Evolutionary conservation across 2,329 filamentous ascomycete species (phyloP).

Genomic region (Stemphylium lycopersici): DNA sequence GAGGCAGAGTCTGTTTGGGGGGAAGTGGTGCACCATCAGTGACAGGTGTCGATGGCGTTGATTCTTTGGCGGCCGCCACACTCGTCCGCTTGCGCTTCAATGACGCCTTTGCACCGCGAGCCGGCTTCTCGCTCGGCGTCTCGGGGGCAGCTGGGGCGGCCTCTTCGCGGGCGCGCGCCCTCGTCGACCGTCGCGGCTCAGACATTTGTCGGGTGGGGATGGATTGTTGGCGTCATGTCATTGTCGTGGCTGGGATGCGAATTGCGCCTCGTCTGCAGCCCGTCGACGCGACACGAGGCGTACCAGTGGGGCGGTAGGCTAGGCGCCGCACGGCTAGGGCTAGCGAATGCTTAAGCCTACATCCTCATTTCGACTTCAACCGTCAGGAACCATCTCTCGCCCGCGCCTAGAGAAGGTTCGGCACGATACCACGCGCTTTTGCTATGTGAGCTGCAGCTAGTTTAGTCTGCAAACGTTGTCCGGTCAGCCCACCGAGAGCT

Average conservation of each 20-base stretch:
- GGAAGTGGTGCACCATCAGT: slow-evolving; percentile 19
- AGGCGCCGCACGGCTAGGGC: neutral
- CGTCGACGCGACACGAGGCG: slow-evolving; percentile 6
- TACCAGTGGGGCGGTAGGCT: slow-evolving; percentile 2
- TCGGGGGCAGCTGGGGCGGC: slow-evolving; percentile 33
- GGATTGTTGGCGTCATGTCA: no score
- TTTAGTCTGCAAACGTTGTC: no score
- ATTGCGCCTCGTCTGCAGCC: neutral
- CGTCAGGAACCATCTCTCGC: neutral
- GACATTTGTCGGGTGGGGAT: slow-evolving; percentile 40
- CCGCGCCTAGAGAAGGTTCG: no score
- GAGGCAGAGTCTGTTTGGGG: slow-evolving; percentile 58
- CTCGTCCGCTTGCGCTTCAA: slow-evolving; percentile 44
- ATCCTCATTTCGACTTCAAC: neutral
- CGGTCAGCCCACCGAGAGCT: neutral
- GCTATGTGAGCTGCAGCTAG: no score
- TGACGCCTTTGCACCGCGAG: slow-evolving; percentile 33
- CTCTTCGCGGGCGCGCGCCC: slow-evolving; percentile 45
- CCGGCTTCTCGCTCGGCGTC: slow-evolving; percentile 27
- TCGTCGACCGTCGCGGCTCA: slow-evolving; percentile 46
- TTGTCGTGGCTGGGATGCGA: neutral
- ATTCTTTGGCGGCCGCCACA: slow-evolving; percentile 29
- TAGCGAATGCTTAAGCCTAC: neutral
- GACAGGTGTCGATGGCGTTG: slow-evolving; percentile 33
- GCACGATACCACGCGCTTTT: no score